Conservation (phyloP, 2,329 filamentous ascomycete genomes). For the Cytospora mali region DNA sequence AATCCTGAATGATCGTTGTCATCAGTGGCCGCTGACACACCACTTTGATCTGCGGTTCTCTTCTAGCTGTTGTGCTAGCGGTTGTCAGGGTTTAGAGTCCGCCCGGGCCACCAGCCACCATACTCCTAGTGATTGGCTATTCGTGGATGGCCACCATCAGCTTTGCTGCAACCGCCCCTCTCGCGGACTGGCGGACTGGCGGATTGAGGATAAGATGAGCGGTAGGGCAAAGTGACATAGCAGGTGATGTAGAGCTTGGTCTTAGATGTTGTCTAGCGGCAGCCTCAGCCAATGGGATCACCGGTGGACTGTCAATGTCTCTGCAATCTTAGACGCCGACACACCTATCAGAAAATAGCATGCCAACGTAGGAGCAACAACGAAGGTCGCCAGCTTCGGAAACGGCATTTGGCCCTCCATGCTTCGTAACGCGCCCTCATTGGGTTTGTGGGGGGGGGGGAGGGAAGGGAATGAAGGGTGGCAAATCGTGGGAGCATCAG, state of each 20-base stretch:
- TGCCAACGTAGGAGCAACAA: constrained; percentile 5
- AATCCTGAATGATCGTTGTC: constrained; percentile 6
- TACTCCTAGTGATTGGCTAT: constrained; percentile 1
- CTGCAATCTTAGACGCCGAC: constrained; percentile 21
- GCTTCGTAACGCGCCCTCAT: not conserved
- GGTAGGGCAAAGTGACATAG: constrained; percentile 14
- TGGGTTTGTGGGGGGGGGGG: too few species aligned
- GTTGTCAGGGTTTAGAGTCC: constrained; percentile 18
- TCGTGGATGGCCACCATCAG: not conserved
- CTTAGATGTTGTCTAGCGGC: constrained; percentile 13
- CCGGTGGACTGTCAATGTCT: constrained; percentile 12
- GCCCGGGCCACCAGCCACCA: constrained; percentile 7
- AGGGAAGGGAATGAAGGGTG: not conserved
- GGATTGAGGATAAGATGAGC: constrained; percentile 15
- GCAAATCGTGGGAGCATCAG: not conserved
- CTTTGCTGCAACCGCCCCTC: constrained; percentile 13
- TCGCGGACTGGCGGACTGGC: too few species aligned
- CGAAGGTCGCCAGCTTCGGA: not conserved
- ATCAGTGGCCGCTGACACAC: constrained; percentile 4
- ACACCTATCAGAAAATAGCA: constrained; percentile 14
- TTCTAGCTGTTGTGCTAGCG: constrained; percentile 13
- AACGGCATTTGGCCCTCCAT: not conserved
- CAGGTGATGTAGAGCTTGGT: constrained; percentile 8
- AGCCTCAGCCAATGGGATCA: constrained; percentile 13
- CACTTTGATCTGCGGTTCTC: constrained; percentile 1